These are phyloP conservation scores for Mortierella polycephala DNA, from an alignment of 371 early-diverging fungal genomes.

Conservation along the genomic window DNA sequence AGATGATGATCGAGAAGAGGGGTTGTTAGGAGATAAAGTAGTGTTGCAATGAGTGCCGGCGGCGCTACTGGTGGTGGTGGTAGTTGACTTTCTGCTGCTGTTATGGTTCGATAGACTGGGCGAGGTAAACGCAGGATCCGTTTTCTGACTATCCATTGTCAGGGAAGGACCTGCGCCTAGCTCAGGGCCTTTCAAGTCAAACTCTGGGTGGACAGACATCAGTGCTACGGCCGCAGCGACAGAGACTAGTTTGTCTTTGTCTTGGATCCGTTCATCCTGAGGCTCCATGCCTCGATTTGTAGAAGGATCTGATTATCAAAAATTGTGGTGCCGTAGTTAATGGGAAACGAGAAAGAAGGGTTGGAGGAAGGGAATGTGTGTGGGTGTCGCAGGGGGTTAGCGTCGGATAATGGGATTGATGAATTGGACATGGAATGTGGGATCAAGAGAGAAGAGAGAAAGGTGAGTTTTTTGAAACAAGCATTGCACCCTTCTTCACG, in stretches of 20 bases:
- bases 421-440: too few species aligned
- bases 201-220: not conserved
- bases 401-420: too few species aligned
- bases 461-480: too few species aligned
- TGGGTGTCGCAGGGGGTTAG: too few species aligned
- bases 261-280: constrained; percentile 26
- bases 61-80: not conserved
- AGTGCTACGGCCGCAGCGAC: constrained; percentile 6
- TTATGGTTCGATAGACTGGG: not conserved
- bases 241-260: constrained; percentile 3
- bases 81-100: not conserved
- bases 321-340: not conserved
- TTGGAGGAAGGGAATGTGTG: too few species aligned
- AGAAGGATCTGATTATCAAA: constrained; percentile 15
- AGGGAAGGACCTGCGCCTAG: not conserved
- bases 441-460: too few species aligned
- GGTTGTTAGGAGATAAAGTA: not conserved
- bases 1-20: not conserved
- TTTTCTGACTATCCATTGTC: not conserved
- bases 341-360: not conserved
- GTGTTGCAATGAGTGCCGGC: not conserved
- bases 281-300: constrained; percentile 55
- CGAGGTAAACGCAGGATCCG: not conserved
- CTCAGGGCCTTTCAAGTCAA: not conserved
- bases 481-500: too few species aligned